Conservation (phyloP, 495 filamentous ascomycete genomes). For the Entonaema liquescens region DNA sequence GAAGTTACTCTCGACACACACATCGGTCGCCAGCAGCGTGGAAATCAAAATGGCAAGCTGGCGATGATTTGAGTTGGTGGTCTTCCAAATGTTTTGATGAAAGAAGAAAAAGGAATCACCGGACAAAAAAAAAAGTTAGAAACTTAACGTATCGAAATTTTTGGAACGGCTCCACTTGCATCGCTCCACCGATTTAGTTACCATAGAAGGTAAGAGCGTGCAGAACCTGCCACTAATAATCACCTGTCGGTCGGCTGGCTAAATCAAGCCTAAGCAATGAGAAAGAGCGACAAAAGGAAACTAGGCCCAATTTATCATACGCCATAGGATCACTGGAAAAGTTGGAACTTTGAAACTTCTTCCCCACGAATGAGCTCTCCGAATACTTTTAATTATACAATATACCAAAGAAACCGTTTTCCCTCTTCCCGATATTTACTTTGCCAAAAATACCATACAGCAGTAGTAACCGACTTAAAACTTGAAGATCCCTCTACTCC, state of each 20-base stretch:
- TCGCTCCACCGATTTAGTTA: conserved; percentile 2
- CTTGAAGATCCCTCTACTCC: neutral
- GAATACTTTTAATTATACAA: neutral
- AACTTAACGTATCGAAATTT: conserved; percentile 29
- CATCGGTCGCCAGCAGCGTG: conserved; percentile 86
- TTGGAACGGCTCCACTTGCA: conserved; percentile 18
- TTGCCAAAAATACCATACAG: neutral
- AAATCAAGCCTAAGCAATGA: neutral
- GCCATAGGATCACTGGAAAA: conserved; percentile 5
- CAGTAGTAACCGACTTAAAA: neutral
- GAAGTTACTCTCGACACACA: conserved; percentile 80
- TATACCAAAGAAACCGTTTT: conserved; percentile 3
- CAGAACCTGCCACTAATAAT: neutral
- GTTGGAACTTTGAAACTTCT: conserved; percentile 13
- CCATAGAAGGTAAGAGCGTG: neutral
- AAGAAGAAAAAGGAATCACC: conserved; percentile 44
- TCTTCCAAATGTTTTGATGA: conserved; percentile 68
- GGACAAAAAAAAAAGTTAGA: conserved; percentile 29
- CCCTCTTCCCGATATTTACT: neutral
- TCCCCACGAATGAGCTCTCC: conserved; percentile 4
- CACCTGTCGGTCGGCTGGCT: conserved; percentile 4
- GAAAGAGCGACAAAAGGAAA: neutral
- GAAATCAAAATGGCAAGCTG: conserved; percentile 63
- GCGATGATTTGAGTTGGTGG: conserved; percentile 95
- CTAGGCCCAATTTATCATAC: conserved; percentile 4